Base-by-base conservation (phyloP, 2,329 filamentous ascomycete species). In the Aplosporella prunicola region DNA sequence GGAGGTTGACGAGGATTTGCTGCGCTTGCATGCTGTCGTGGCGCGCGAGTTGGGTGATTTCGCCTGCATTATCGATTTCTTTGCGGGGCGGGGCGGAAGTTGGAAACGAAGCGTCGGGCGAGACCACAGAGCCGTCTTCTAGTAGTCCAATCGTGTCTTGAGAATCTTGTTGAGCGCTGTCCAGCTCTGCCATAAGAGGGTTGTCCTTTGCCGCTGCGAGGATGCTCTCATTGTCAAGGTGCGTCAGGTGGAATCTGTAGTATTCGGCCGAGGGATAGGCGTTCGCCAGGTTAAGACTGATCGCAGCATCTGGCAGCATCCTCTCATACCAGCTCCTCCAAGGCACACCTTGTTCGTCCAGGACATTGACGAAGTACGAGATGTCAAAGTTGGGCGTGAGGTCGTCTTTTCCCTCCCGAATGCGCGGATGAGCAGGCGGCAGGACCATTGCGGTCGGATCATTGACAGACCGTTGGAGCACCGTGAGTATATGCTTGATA, bases 311-410 rank as follows among this genome's bases (percentile, higher is more conserved):
- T n/a, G 27, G 18, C 6, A 25, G 9, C 5, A 31, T 16, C 9
- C 20, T 23, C n/a, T 25, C 14, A 14, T 37, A 37, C 27, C 27
- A 37, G 5, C 16, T 13, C 13, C 26, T 25, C 35, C 35, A 37
- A 8, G 35, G 27, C 11, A 62, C 52, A 20, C 49, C 53, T 39
- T 55, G 54, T 16, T 61, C 55, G 40, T 58, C 55, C 9, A 62
- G 49, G 41, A 62, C 57, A 16, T 44, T 46, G 20, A 62, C 45
- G 33, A 51, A 61, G 9, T 45, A 43, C 29, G 35, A 36, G 13
- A 58, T 30, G 23, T 56, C 46, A 32, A 61, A 55, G 4, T 40
- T n/a, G 6, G 32, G 32, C 8, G 16, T 39, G n/a, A 42, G 27
- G 7, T 42, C 36, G 9, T 31, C 17, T 24, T 44, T 36, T n/a